Evolutionary conservation across 495 filamentous ascomycete genomes (phyloP), one percentile per base, ranked within the genome.

Genomic region (Poronia punctata): DNA sequence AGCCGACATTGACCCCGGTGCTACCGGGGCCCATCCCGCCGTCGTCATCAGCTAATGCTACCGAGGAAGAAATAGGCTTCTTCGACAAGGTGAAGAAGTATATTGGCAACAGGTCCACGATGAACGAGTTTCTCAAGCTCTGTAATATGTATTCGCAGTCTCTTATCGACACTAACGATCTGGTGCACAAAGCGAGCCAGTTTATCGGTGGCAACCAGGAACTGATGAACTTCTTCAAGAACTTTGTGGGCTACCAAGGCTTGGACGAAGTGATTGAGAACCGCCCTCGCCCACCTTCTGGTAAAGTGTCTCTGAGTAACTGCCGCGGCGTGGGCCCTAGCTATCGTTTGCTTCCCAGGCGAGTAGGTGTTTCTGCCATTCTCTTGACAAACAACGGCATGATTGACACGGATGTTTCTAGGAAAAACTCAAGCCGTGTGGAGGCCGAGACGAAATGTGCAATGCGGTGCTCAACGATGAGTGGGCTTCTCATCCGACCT

Each of bases 401-500:
- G 30, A 15, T 36, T 45, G 10, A 45, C 35, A 4, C 14, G 15
- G 23, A 21, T 11, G 1, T 7, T 24, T 46, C 5, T 14, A 76
- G 65, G 92, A 96, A 59, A 78, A 86, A 4, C 76, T 87, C 27
- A 87, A 89, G 63, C 73, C 79, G 1, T 99, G 93, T 66, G 86
- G 83, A 52, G 93, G 93, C 12, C 83, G 93, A 25, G 93, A 99
- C 57, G 85, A 92, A 59, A 80, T 97, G 48, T 99, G 93, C 59
- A 75, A 82, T 40, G 72, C 77, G 30, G 92, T 97, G 1, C 72
- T 99, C 30, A 99, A 99, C 43, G 92, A 99, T 52, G 85, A 94
- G 46, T 99, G 93, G 93, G 92, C 89, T 2, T 96, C 89, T 32
- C 92, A 97, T 64, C 93, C 93, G 1, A 99, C 93, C 3, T 99